Evolutionary conservation across 768 basidiomycete species (phyloP).

Genomic region (Artomyces pyxidatus): DNA sequence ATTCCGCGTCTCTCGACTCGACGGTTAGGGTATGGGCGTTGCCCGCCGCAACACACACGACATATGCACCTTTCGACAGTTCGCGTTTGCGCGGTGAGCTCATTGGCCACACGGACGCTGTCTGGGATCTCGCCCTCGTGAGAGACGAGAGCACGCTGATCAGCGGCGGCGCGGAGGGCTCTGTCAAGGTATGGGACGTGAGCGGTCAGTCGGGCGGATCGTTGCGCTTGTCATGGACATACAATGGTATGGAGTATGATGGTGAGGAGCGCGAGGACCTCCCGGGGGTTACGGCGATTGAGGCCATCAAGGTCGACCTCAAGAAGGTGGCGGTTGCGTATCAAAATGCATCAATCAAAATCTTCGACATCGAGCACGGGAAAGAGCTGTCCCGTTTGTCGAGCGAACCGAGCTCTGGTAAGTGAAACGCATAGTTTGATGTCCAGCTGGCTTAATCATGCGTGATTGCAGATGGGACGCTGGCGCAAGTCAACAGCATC

Average conservation of each 20-base stretch:
- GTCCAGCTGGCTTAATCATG: background rate
- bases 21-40: conserved; percentile 89
- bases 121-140: conserved; percentile 90
- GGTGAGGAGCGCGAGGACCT: conserved; percentile 33
- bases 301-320: conserved; percentile 73
- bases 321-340: conserved; percentile 89
- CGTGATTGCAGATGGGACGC: conserved; percentile 46
- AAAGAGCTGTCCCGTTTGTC: conserved; percentile 60
- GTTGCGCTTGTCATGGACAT: conserved; percentile 74
- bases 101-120: conserved; percentile 90
- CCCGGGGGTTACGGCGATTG: conserved; percentile 73
- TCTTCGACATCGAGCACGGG: conserved; percentile 87
- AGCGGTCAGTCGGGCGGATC: conserved; percentile 56
- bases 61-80: conserved; percentile 88
- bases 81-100: conserved; percentile 69
- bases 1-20: conserved; percentile 89
- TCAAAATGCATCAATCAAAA: conserved; percentile 80
- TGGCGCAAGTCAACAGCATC: conserved; percentile 80
- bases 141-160: conserved; percentile 79
- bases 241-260: conserved; percentile 53
- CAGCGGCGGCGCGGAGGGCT: conserved; percentile 85
- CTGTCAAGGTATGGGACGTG: conserved; percentile 92
- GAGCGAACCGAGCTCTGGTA: conserved; percentile 10
- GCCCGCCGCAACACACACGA: conserved; percentile 68
- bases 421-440: background rate